phyloP scores from a whole-genome alignment of 495 filamentous ascomycete genomes.

The Annulohypoxylon nitens region DNA sequence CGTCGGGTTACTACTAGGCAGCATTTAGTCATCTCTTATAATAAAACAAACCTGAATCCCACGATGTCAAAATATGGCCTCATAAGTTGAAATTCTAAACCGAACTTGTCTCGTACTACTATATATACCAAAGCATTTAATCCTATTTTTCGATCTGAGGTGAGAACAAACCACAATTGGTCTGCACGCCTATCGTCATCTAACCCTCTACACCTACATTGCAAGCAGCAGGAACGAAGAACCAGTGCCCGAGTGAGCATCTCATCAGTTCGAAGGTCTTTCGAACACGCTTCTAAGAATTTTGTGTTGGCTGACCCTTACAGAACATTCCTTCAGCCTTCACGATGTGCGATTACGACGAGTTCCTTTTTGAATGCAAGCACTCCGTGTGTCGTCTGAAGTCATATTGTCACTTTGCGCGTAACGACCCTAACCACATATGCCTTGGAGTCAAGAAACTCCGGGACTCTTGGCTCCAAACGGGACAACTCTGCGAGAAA shows the following conservation, averaged over 20 bases:
- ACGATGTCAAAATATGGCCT: constrained; percentile 23
- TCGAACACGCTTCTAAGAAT: not conserved
- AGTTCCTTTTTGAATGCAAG: constrained; percentile 70
- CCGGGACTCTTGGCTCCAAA: constrained; percentile 65
- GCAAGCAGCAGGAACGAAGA: not conserved
- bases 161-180: constrained; percentile 11
- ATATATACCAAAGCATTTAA: not conserved
- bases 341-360: constrained; percentile 76
- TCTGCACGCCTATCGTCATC: not conserved
- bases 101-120: not conserved
- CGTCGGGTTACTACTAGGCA: constrained; percentile 26
- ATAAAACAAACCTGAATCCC: constrained; percentile 38
- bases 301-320: constrained; percentile 8
- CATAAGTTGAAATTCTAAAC: constrained; percentile 13
- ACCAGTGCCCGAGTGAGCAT: constrained; percentile 18
- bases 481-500: constrained; percentile 61
- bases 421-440: constrained; percentile 73
- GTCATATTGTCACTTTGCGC: constrained; percentile 76
- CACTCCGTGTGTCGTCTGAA: constrained; percentile 68
- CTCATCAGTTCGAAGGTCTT: not conserved
- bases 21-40: constrained; percentile 3
- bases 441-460: constrained; percentile 73
- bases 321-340: not conserved
- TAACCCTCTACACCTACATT: constrained; percentile 17
- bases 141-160: constrained; percentile 8